phyloP scores from a whole-genome alignment of 2,329 filamentous ascomycete species.

The Mycosphaerella sp. region DNA sequence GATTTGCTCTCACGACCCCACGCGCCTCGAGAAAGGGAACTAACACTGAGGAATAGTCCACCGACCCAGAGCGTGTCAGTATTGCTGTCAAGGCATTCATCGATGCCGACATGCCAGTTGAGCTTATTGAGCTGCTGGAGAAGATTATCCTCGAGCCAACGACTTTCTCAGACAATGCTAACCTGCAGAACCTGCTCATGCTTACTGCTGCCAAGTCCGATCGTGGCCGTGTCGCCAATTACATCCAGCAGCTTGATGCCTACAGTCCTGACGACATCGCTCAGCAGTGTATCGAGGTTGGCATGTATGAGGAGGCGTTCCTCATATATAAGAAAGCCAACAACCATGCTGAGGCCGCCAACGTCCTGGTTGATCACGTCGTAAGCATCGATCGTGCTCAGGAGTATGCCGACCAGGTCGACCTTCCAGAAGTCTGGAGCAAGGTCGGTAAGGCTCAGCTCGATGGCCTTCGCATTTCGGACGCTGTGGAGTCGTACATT shows the following conservation, averaged over 20 bases:
- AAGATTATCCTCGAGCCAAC: constrained; percentile 99
- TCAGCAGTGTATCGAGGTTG: constrained; percentile 86
- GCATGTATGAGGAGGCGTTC: constrained; percentile 92
- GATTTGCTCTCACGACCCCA: neutral
- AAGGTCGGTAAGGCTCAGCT: constrained; percentile 97
- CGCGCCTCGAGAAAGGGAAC: neutral
- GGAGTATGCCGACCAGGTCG: constrained; percentile 90
- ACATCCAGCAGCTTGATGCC: constrained; percentile 83
- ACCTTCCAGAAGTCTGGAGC: constrained; percentile 94
- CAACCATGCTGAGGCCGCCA: constrained; percentile 78
- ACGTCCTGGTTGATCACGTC: constrained; percentile 90
- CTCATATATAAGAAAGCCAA: constrained; percentile 98
- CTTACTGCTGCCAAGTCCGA: constrained; percentile 96
- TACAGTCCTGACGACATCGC: constrained; percentile 93
- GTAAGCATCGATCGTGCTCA: constrained; percentile 97
- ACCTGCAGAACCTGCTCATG: constrained; percentile 91
- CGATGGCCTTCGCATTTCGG: constrained; percentile 84
- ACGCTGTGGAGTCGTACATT: constrained; percentile 96
- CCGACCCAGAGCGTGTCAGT: constrained; percentile 88
- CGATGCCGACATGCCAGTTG: constrained; percentile 79
- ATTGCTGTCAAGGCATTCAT: constrained; percentile 92
- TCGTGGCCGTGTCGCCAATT: constrained; percentile 89
- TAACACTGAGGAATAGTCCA: constrained; percentile 60
- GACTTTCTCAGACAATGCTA: constrained; percentile 94
- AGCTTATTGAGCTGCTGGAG: constrained; percentile 94